Percentiles rank a stretch among this genome's conserved stretches.
These are phyloP conservation scores for Puccinia novopanici DNA, from an alignment of 1,284 basidiomycete genomes.

Conservation along the genomic window DNA sequence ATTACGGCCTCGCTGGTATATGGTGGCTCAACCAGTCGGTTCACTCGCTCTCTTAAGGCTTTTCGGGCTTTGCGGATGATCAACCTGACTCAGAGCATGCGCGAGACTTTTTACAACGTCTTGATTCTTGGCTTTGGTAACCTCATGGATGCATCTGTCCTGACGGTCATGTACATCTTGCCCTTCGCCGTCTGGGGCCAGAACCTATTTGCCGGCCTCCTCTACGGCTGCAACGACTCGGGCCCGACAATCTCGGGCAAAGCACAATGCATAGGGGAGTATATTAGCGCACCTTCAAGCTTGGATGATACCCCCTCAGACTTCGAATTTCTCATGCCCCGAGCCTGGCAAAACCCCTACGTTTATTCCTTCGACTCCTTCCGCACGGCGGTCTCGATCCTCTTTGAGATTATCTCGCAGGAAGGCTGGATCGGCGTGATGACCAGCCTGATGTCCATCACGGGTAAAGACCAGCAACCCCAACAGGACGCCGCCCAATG, in stretches of 20 bases:
- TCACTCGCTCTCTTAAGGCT: slow-evolving; percentile 84
- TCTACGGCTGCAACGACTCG: slow-evolving; percentile 86
- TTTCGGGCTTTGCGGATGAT: slow-evolving; percentile 85
- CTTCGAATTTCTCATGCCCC: slow-evolving; percentile 71
- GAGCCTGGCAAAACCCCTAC: slow-evolving; percentile 87
- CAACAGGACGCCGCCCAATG: slow-evolving; percentile 71
- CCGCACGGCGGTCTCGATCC: slow-evolving; percentile 78
- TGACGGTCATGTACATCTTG: slow-evolving; percentile 91
- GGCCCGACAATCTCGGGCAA: slow-evolving; percentile 23
- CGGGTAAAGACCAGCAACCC: slow-evolving; percentile 71
- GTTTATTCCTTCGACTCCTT: slow-evolving; percentile 91
- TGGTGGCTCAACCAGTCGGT: slow-evolving; percentile 72
- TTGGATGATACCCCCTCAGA: slow-evolving; percentile 18
- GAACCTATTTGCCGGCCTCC: slow-evolving; percentile 84
- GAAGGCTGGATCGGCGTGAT: slow-evolving; percentile 95
- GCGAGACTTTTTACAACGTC: slow-evolving; percentile 85
- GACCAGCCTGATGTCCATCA: slow-evolving; percentile 77
- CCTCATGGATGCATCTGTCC: slow-evolving; percentile 84
- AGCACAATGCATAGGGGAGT: slow-evolving; percentile 72
- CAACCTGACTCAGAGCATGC: slow-evolving; percentile 81
- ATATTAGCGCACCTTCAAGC: slow-evolving; percentile 58
- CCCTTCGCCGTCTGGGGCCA: slow-evolving; percentile 97
- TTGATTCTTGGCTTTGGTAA: slow-evolving; percentile 83
- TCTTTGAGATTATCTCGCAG: slow-evolving; percentile 94
- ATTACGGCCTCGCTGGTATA: slow-evolving; percentile 67